Evolutionary conservation across 805 yeast species (phyloP), one percentile per base, ranked within the genome.

Genomic region (Pichia californica): DNA sequence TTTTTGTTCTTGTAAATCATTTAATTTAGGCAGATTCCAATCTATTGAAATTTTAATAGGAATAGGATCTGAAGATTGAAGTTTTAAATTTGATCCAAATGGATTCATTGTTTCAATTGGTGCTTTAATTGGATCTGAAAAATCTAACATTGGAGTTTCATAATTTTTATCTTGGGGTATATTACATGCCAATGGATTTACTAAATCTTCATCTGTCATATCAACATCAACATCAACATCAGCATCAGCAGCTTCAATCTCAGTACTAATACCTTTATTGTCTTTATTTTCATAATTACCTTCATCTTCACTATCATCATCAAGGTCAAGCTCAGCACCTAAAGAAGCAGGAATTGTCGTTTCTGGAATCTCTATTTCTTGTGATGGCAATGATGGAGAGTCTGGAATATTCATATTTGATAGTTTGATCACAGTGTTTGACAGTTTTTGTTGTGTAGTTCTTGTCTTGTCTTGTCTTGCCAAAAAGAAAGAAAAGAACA

Each of bases 1-100:
- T 49, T 72, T 70, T 35, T 79, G 72, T 55, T 81, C 83, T 52
- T 83, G 88, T 0, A 69, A 48, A 34, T 57, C 51, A 0, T 73
- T 66, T 3, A 75, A 60, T 34, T 64, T 55, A 10, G 11, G 14
- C 3, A 30, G 5, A 15, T 34, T 31, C 2, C 30, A 13, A 7
- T 15, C 15, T 3, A 8, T 27, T 3, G 19, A 16, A 28, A 31
- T 41, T 10, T n/a, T 30, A 19, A 59, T 49, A 13, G 48, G 45
- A 5, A 53, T 46, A 8, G 63, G 59, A 15, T 44, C 38, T 2
- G 62, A 55, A 4, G 64, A 52, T 11, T 47, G 46, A 32, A 57
- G 40, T n/a, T 38, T 34, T 5, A 23, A 31, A 42, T 59, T 59
- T 7, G 43, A 44, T 14, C 62, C 63, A 47, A 61, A 61, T 23